These are phyloP conservation scores for Floccularia luteovirens DNA, from an alignment of 768 basidiomycete genomes.

Conservation along the genomic window DNA sequence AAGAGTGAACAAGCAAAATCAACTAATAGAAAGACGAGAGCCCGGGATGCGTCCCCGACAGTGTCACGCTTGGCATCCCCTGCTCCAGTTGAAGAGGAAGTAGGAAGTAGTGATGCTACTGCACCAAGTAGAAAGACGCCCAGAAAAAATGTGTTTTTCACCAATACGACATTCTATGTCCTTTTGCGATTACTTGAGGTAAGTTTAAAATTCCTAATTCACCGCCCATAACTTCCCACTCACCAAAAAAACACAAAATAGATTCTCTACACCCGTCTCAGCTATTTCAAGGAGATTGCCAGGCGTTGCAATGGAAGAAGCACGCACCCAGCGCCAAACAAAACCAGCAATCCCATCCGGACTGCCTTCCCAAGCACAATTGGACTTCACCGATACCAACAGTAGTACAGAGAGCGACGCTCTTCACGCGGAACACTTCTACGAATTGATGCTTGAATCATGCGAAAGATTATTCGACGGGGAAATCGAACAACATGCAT, in stretches of 20 bases:
- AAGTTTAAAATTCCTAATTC: constrained; percentile 14
- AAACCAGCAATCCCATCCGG: constrained; percentile 13
- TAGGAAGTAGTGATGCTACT: constrained; percentile 13
- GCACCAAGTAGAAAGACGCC: constrained; percentile 18
- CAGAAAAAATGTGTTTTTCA: constrained; percentile 65
- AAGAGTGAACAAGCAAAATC: constrained; percentile 82
- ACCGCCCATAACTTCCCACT: background rate
- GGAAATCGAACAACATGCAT: constrained; percentile 78
- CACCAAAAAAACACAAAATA: constrained; percentile 19
- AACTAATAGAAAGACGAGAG: constrained; percentile 50
- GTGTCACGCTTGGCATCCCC: constrained; percentile 62
- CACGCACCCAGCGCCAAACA: constrained; percentile 9
- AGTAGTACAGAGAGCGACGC: constrained; percentile 24
- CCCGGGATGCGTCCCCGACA: constrained; percentile 43
- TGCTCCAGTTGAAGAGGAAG: constrained; percentile 36
- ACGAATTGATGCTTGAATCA: constrained; percentile 76
- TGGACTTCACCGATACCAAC: too few relatives aligned
- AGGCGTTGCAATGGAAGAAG: constrained; percentile 29
- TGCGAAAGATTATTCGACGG: constrained; percentile 91
- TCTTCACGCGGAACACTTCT: constrained; percentile 61
- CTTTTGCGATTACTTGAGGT: constrained; percentile 86
- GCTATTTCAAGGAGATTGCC: constrained; percentile 72
- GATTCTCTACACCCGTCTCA: constrained; percentile 78
- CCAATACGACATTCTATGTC: constrained; percentile 84
- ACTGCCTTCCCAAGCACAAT: too few relatives aligned